phyloP scores from a whole-genome alignment of 2,329 filamentous ascomycete species.

The Phaeosphaeriaceae sp. region DNA sequence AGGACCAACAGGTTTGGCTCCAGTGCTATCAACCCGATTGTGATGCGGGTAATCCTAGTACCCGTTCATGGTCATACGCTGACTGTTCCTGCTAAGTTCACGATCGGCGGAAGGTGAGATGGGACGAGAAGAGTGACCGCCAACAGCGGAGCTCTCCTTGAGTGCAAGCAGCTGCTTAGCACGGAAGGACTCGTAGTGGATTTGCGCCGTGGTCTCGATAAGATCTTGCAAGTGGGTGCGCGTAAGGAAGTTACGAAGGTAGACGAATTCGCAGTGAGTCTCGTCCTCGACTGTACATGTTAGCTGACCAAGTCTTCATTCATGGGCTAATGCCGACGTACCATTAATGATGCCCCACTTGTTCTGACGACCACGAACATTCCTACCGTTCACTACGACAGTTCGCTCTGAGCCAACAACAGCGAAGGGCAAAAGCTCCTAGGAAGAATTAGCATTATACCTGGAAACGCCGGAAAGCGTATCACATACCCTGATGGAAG shows the following conservation, averaged over 20 bases:
- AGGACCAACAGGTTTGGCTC: slow-evolving; percentile 29
- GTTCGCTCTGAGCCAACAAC: slow-evolving; percentile 98
- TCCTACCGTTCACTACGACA: slow-evolving; percentile 96
- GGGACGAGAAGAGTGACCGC: slow-evolving; percentile 78
- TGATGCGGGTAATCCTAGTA: slow-evolving; percentile 67
- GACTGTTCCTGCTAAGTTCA: slow-evolving; percentile 94
- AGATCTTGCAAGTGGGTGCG: slow-evolving; percentile 98
- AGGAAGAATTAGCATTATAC: slow-evolving; percentile 46
- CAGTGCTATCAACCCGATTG: slow-evolving; percentile 40
- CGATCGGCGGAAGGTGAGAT: slow-evolving; percentile 95
- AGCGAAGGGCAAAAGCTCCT: slow-evolving; percentile 95
- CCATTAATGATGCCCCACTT: slow-evolving; percentile 97
- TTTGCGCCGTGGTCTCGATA: slow-evolving; percentile 98
- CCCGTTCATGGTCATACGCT: slow-evolving; percentile 98
- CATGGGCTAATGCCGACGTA: slow-evolving; percentile 12
- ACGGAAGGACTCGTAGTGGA: slow-evolving; percentile 99
- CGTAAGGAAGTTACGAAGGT: slow-evolving; percentile 97
- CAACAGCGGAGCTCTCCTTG: slow-evolving; percentile 95
- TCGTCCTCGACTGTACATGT: slow-evolving; percentile 80
- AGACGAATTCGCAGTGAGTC: slow-evolving; percentile 99
- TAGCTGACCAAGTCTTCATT: slow-evolving; percentile 7
- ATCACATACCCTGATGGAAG: slow-evolving; percentile 89
- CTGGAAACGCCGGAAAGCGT: no score
- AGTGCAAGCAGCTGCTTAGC: slow-evolving; percentile 97
- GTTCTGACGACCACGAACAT: slow-evolving; percentile 97